These are phyloP conservation scores for Eleusine coracana DNA, from an alignment of 176 grass and related monocot genomes.

Conservation along the genomic window DNA sequence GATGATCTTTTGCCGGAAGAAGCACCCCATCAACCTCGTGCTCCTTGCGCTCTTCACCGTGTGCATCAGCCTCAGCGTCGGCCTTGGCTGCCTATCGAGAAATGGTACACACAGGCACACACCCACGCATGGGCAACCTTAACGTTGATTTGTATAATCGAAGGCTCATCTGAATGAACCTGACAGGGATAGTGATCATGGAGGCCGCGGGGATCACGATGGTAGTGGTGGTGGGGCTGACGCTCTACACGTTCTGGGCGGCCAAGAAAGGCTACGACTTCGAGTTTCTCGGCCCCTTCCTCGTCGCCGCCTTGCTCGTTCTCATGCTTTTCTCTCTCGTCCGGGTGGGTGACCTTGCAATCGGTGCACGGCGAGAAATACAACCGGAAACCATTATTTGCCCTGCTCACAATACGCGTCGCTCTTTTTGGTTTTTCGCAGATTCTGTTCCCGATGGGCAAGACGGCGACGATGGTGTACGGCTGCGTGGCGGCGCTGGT, in stretches of 20 bases:
- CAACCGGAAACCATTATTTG: not conserved
- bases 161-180: not conserved
- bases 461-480: conserved; percentile 68
- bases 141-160: not conserved
- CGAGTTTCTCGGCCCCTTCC: conserved; percentile 81
- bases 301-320: conserved; percentile 55
- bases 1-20: conserved; percentile 50
- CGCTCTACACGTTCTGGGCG: conserved; percentile 91
- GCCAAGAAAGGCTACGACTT: conserved; percentile 74
- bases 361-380: not conserved
- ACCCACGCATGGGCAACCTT: not conserved
- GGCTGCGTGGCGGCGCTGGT: conserved; percentile 70
- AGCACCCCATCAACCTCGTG: conserved; percentile 54
- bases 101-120: not conserved
- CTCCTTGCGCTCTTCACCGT: conserved; percentile 58
- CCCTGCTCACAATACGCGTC: not conserved
- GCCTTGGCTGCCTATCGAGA: conserved; percentile 36
- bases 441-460: conserved; percentile 69
- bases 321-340: conserved; percentile 64
- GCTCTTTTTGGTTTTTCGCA: not conserved
- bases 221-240: conserved; percentile 65
- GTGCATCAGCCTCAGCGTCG: conserved; percentile 50
- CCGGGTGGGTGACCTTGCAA: conserved; percentile 19
- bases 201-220: conserved; percentile 66
- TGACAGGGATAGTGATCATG: conserved; percentile 57